Percentiles rank a stretch among this genome's conserved stretches.
Evolutionary conservation across 108 stramenopile species (phyloP).

Genomic region (Conticribra weissflogii): DNA sequence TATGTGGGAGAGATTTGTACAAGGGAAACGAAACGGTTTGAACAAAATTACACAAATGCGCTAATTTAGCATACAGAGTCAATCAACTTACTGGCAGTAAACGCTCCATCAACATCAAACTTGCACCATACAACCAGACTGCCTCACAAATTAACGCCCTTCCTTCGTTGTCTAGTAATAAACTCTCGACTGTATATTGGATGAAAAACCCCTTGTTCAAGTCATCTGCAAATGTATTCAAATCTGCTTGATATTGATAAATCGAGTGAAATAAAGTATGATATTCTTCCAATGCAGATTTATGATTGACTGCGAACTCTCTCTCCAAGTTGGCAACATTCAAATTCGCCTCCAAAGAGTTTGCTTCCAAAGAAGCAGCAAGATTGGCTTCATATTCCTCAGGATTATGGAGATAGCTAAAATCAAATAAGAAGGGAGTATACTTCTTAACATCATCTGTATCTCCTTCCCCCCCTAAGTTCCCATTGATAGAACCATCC

Average conservation of each 20-base stretch:
- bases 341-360: background rate
- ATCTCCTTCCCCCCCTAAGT: slow-evolving; percentile 11
- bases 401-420: slow-evolving; percentile 57
- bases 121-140: slow-evolving; percentile 59
- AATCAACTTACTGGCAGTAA: slow-evolving; percentile 36
- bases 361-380: background rate
- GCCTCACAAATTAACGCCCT: slow-evolving; percentile 68
- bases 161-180: slow-evolving; percentile 59
- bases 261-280: slow-evolving; percentile 54
- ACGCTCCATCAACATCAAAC: slow-evolving; percentile 60
- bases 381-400: slow-evolving; percentile 59
- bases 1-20: background rate
- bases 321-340: slow-evolving; percentile 50
- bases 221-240: slow-evolving; percentile 50
- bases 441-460: slow-evolving; percentile 45
- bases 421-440: slow-evolving; percentile 59
- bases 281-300: slow-evolving; percentile 39
- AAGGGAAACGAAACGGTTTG: background rate
- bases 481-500: too few relatives aligned
- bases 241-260: slow-evolving; percentile 47
- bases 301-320: slow-evolving; percentile 55
- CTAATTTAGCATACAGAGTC: background rate
- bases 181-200: slow-evolving; percentile 59
- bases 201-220: slow-evolving; percentile 61
- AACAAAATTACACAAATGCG: background rate